These are phyloP conservation scores for Verticillium longisporum DNA, from an alignment of 2,329 filamentous ascomycete species.

Conservation along the genomic window DNA sequence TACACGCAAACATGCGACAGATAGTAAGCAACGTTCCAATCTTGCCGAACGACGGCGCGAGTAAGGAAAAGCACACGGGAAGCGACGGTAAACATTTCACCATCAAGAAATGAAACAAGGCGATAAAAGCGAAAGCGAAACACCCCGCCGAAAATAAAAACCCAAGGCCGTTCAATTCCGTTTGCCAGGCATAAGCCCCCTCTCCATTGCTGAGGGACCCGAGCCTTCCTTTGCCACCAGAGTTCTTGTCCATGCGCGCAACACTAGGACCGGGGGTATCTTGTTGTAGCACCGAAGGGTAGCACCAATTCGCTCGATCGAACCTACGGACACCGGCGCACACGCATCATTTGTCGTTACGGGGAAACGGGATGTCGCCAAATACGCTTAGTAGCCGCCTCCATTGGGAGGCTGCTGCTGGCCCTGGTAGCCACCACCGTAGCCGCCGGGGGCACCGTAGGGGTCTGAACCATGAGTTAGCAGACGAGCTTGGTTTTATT, in stretches of 20 bases:
- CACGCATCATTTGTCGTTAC: constrained; percentile 12
- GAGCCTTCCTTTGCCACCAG: background rate
- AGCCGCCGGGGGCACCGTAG: constrained; percentile 1
- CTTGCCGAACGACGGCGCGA: background rate
- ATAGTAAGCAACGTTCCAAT: background rate
- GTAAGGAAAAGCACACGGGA: background rate
- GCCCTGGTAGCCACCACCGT: constrained; percentile 27
- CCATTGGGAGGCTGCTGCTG: constrained; percentile 27
- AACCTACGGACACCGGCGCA: constrained; percentile 12
- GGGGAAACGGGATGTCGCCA: constrained; percentile 7
- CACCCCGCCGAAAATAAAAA: background rate
- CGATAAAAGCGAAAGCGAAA: background rate
- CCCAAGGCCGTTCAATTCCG: background rate
- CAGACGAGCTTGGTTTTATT: background rate
- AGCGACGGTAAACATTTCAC: background rate
- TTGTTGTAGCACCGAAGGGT: constrained; percentile 13
- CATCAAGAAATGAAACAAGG: background rate
- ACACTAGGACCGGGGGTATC: constrained; percentile 13
- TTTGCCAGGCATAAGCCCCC: background rate
- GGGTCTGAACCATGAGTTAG: background rate
- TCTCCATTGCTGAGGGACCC: background rate
- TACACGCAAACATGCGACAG: background rate
- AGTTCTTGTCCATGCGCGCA: constrained; percentile 5
- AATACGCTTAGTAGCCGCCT: constrained; percentile 31
- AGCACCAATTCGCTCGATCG: constrained; percentile 14